Conservation (phyloP, 805 yeast genomes). For the Starmerella stellata region DNA sequence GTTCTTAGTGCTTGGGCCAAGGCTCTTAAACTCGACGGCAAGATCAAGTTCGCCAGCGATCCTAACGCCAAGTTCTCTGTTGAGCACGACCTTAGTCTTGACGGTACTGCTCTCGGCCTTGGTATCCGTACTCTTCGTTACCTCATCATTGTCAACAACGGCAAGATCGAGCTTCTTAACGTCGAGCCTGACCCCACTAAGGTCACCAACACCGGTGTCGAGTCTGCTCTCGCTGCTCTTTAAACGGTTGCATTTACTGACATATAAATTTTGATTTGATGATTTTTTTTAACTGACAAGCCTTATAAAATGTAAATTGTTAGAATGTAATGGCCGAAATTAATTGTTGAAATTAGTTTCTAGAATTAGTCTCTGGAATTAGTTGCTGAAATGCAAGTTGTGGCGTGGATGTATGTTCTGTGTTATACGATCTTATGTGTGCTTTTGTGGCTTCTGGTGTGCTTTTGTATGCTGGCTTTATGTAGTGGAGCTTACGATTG, state of each 20-base stretch:
- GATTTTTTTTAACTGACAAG: too few relatives aligned
- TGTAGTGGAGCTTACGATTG: too few relatives aligned
- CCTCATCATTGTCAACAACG: constrained; percentile 49
- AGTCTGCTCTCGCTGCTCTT: constrained; percentile 25
- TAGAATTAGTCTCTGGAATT: too few relatives aligned
- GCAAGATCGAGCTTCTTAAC: constrained; percentile 35
- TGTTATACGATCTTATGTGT: too few relatives aligned
- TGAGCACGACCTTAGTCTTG: constrained; percentile 40
- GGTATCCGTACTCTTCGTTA: constrained; percentile 51
- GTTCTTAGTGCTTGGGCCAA: constrained; percentile 55
- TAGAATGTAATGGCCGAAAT: too few relatives aligned
- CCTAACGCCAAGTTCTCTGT: constrained; percentile 42
- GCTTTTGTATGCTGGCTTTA: too few relatives aligned
- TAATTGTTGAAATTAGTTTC: too few relatives aligned
- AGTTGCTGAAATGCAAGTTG: too few relatives aligned
- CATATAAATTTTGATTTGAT: too few relatives aligned
- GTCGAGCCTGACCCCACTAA: constrained; percentile 29
- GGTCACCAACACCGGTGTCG: constrained; percentile 31
- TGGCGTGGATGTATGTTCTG: too few relatives aligned
- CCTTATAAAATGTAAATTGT: too few relatives aligned
- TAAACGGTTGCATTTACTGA: neutral
- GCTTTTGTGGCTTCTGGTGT: too few relatives aligned
- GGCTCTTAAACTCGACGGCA: constrained; percentile 24
- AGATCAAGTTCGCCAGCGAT: constrained; percentile 43
- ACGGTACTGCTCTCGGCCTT: constrained; percentile 36